phyloP scores from a whole-genome alignment of 1,139 yeast genomes.

The Kluyveromyces sp. region DNA sequence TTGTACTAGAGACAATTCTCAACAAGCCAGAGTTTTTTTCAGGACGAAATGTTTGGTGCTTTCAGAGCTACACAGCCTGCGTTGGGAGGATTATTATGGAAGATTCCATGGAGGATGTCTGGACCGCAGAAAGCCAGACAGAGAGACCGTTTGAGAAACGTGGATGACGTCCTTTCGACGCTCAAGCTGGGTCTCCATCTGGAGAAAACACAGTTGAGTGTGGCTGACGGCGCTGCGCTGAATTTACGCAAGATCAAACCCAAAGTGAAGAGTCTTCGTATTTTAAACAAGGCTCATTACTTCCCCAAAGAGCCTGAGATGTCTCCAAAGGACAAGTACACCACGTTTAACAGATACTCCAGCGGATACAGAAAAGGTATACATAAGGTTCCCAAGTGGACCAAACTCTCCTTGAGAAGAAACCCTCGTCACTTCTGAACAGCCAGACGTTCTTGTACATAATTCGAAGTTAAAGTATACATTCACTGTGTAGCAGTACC shows the following conservation, averaged over 20 bases:
- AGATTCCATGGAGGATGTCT: conserved; percentile 72
- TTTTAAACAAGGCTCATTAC: conserved; percentile 30
- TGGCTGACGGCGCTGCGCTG: conserved; percentile 1
- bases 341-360: conserved; percentile 70
- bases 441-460: neutral
- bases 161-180: conserved; percentile 71
- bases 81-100: conserved; percentile 86
- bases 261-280: conserved; percentile 30
- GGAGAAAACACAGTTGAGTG: conserved; percentile 7
- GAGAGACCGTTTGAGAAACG: conserved; percentile 70
- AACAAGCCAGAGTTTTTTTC: neutral
- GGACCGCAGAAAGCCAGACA: conserved; percentile 74
- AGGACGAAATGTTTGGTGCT: conserved; percentile 63
- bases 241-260: conserved; percentile 36
- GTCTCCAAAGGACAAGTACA: conserved; percentile 77
- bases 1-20: neutral
- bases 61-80: conserved; percentile 58
- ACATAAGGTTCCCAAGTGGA: conserved; percentile 86
- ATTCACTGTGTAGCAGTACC: too few relatives aligned
- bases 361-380: conserved; percentile 81
- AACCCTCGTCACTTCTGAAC: conserved; percentile 69
- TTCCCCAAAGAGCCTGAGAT: conserved; percentile 79
- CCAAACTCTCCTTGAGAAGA: conserved; percentile 71
- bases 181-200: conserved; percentile 55
- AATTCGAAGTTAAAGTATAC: neutral